Percentiles rank a stretch among this genome's conserved stretches.
These are phyloP conservation scores for Obba rivulosa DNA, from an alignment of 768 basidiomycete species.

Conservation along the genomic window DNA sequence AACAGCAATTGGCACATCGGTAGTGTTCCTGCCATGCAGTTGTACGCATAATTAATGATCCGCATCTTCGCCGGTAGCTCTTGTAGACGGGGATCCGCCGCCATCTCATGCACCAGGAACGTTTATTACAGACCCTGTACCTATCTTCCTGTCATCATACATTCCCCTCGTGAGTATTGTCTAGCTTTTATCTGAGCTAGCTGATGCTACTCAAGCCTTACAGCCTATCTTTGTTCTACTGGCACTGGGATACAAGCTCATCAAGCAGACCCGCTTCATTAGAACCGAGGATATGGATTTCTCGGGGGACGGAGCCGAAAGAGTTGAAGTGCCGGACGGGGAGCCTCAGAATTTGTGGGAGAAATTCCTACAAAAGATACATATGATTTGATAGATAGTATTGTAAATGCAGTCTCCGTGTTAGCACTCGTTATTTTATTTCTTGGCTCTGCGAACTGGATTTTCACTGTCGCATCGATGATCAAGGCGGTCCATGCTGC, in stretches of 20 bases:
- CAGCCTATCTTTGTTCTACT: slow-evolving; percentile 22
- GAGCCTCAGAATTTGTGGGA: too few relatives aligned
- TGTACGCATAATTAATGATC: too few relatives aligned
- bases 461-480: too few relatives aligned
- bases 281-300: slow-evolving; percentile 20
- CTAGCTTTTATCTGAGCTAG: neutral
- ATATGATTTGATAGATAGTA: too few relatives aligned
- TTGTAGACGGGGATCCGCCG: slow-evolving; percentile 2
- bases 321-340: too few relatives aligned
- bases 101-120: neutral
- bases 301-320: neutral
- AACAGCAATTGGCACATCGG: slow-evolving; percentile 21
- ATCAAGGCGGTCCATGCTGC: too few relatives aligned
- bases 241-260: slow-evolving; percentile 25
- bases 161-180: slow-evolving; percentile 18
- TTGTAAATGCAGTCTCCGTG: too few relatives aligned
- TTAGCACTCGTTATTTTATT: too few relatives aligned
- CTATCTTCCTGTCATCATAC: slow-evolving; percentile 21
- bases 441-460: too few relatives aligned
- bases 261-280: slow-evolving; percentile 22
- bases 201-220: neutral
- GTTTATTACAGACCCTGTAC: slow-evolving; percentile 8
- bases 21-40: neutral
- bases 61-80: slow-evolving; percentile 5
- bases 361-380: too few relatives aligned